Base-by-base conservation (phyloP, 2,329 filamentous ascomycete species). In the Nannizziopsis barbatae region DNA sequence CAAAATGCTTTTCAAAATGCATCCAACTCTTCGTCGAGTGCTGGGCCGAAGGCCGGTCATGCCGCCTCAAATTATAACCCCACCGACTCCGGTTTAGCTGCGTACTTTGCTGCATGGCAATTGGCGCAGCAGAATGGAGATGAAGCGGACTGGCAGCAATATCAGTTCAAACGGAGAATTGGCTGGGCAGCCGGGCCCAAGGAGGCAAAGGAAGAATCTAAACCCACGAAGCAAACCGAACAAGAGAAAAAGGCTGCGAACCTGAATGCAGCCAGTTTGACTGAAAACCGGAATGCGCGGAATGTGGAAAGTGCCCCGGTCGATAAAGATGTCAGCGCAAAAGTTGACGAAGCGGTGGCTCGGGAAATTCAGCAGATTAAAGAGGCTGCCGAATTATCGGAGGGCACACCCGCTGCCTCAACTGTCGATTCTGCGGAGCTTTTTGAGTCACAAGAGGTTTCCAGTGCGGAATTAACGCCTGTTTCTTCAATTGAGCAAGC, bases 41-140 rank as follows among this genome's bases (percentile, higher is more conserved):
- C 68, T 48, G 71, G 74, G 52, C 72, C 75, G 52, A 70, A 74
- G 55, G 65, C 72, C 50, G 81, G 84, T 55, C 73, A 77, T 57
- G 76, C 76, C 48, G 69, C 73, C 50, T 75, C 77, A 37, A 73
- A 69, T 55, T 64, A 62, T 50, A 59, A 59, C 37, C 58, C 61
- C 14, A 68, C 63, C 50, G 77, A 83, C 69, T 77, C 77, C 54
- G 84, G 83, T 52, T 63, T 96, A 75, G 88, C 89, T 53, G 88
- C 86, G 58, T 95, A 95, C 69, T 93, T 88, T 60, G 87, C 92
- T 65, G 86, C 87, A 47, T 84, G 92, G 72, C 87, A 90, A 66
- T 83, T 84, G 64, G 78, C 82, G 55, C 81, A 90, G 64, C 75
- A 75, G 51, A 74, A 75, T 43, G 83, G 75, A 33, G 70, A 81